Percentiles rank a stretch among this genome's conserved stretches.
Evolutionary conservation across 2,329 filamentous ascomycete genomes (phyloP).

Genomic region (Claviceps africana): DNA sequence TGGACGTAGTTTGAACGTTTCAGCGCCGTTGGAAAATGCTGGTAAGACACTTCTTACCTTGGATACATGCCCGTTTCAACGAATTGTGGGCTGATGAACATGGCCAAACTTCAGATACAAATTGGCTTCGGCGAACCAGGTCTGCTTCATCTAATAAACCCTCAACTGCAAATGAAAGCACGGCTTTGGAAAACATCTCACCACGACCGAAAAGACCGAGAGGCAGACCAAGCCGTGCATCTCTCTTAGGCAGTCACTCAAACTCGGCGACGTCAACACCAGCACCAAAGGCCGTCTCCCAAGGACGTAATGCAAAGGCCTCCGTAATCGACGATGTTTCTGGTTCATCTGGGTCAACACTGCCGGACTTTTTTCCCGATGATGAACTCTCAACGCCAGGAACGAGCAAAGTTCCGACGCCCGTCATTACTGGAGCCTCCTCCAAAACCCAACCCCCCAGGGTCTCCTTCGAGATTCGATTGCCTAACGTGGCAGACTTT

Average conservation of each 20-base stretch:
- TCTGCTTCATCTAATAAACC: neutral
- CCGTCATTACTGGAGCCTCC: constrained; percentile 12
- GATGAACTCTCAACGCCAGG: constrained; percentile 23
- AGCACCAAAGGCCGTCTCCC: neutral
- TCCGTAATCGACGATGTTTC: constrained; percentile 14
- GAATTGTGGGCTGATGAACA: neutral
- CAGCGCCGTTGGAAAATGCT: neutral
- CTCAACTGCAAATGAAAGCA: neutral
- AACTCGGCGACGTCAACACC: constrained; percentile 5
- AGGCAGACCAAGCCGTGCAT: constrained; percentile 12
- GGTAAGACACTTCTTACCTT: neutral
- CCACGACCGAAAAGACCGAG: constrained; percentile 8
- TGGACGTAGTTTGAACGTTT: constrained; percentile 12
- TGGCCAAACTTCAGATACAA: neutral
- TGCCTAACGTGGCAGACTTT: constrained; percentile 11
- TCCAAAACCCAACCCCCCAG: neutral
- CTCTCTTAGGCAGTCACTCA: constrained; percentile 8
- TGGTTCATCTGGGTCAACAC: constrained; percentile 19
- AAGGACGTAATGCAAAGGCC: constrained; percentile 6
- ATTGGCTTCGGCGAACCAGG: constrained; percentile 1
- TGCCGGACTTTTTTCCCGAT: constrained; percentile 14
- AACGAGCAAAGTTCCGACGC: constrained; percentile 24
- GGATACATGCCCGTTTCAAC: neutral
- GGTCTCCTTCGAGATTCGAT: constrained; percentile 16
- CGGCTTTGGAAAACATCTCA: constrained; percentile 2